phyloP scores from a whole-genome alignment of 805 yeast genomes.

The Myxozyma neotropica region DNA sequence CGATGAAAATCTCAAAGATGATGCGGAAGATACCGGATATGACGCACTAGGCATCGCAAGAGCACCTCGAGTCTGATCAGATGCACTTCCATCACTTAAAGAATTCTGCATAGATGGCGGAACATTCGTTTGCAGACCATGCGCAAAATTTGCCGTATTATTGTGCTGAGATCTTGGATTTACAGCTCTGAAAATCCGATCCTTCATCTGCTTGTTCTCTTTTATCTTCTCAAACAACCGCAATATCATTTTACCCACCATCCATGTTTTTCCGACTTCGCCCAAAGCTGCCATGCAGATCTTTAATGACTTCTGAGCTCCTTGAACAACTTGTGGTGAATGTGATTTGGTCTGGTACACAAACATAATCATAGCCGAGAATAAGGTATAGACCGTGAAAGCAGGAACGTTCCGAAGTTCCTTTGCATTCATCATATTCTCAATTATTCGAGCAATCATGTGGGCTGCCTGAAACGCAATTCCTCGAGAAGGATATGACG shows the following conservation, averaged over 20 bases:
- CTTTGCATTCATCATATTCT: slow-evolving; percentile 54
- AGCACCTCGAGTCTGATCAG: not conserved
- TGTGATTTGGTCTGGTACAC: slow-evolving; percentile 62
- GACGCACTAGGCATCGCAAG: slow-evolving; percentile 6
- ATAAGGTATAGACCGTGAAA: slow-evolving; percentile 59
- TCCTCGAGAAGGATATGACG: slow-evolving; percentile 70
- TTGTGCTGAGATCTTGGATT: slow-evolving; percentile 20
- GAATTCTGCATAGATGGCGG: not conserved
- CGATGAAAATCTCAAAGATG: not conserved
- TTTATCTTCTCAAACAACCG: slow-evolving; percentile 51
- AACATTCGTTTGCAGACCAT: not conserved
- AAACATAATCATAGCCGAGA: slow-evolving; percentile 69
- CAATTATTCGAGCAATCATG: slow-evolving; percentile 66
- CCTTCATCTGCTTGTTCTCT: slow-evolving; percentile 35
- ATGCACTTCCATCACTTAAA: not conserved
- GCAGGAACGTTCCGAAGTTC: slow-evolving; percentile 59
- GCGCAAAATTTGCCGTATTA: not conserved
- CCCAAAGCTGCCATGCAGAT: slow-evolving; percentile 44
- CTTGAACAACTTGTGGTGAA: slow-evolving; percentile 43
- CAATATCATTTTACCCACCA: slow-evolving; percentile 55
- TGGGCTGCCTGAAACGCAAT: slow-evolving; percentile 81
- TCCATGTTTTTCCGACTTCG: slow-evolving; percentile 54
- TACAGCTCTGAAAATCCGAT: slow-evolving; percentile 28
- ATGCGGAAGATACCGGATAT: not conserved
- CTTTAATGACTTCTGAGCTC: slow-evolving; percentile 45